These are phyloP conservation scores for Scutellaria minor DNA, from an alignment of 257 asterid genomes.

Conservation along the genomic window DNA sequence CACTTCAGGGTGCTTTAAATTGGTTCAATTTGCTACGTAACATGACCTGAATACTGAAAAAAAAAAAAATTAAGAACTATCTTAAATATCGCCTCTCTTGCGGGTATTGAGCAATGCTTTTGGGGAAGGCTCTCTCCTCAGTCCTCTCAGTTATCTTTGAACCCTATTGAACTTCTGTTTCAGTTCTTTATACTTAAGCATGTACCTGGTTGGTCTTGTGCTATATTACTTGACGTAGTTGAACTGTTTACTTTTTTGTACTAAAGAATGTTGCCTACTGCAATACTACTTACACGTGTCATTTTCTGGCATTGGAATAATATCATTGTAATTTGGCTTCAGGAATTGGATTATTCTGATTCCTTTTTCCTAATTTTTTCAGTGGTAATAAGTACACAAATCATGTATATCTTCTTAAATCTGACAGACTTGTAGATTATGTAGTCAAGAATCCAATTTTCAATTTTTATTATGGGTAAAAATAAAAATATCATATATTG, in stretches of 20 bases:
- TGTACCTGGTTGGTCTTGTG: not conserved
- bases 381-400: not conserved
- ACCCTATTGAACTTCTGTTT: too few species aligned
- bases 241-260: slow-evolving; percentile 6
- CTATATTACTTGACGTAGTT: slow-evolving; percentile 5
- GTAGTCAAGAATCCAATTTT: slow-evolving; percentile 1
- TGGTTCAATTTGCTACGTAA: not conserved
- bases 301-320: slow-evolving; percentile 6
- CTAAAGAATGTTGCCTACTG: slow-evolving; percentile 6
- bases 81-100: too few species aligned
- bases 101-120: too few species aligned
- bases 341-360: slow-evolving; percentile 2
- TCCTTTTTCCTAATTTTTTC: not conserved
- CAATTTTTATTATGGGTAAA: slow-evolving; percentile 7
- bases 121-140: too few species aligned
- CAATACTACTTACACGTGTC: not conserved
- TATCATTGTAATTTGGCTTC: slow-evolving; percentile 13
- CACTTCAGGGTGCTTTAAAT: not conserved
- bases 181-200: too few species aligned
- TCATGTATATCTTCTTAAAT: not conserved
- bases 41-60: not conserved
- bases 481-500: not conserved
- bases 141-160: too few species aligned
- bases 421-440: slow-evolving; percentile 17
- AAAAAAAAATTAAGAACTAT: not conserved